Evolutionary conservation across 495 filamentous ascomycete species (phyloP).

Genomic region (Aspergillus avenaceus): DNA sequence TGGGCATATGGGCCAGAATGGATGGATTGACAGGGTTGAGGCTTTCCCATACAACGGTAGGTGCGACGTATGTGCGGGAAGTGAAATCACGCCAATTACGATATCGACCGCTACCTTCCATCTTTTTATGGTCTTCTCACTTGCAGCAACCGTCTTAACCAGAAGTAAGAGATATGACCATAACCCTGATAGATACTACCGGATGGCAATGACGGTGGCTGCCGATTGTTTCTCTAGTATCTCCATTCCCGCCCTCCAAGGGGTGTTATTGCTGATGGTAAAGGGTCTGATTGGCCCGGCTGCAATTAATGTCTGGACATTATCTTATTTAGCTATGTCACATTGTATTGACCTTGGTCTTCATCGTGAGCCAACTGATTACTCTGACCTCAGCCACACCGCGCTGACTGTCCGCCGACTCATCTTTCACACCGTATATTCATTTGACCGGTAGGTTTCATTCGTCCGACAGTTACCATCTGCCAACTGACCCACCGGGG

Average conservation of each 20-base stretch:
- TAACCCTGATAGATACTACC: conserved; percentile 16
- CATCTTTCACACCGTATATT: conserved; percentile 22
- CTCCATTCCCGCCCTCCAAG: conserved; percentile 16
- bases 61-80: conserved; percentile 3
- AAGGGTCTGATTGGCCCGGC: conserved; percentile 19
- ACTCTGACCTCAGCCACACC: conserved; percentile 5
- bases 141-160: conserved; percentile 19
- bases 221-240: conserved; percentile 19
- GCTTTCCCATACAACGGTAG: conserved; percentile 18
- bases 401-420: conserved; percentile 9
- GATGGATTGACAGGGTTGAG: conserved; percentile 13
- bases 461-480: too few species aligned
- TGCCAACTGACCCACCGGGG: too few species aligned
- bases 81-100: conserved; percentile 12
- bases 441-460: conserved; percentile 20
- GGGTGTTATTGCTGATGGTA: conserved; percentile 13
- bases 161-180: conserved; percentile 22
- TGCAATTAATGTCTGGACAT: conserved; percentile 22
- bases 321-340: conserved; percentile 21
- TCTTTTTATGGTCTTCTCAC: conserved; percentile 20
- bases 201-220: conserved; percentile 15
- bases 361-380: conserved; percentile 16
- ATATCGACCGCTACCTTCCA: conserved; percentile 17
- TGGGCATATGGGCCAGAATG: conserved; percentile 12
- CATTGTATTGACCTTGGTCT: conserved; percentile 23